These are phyloP conservation scores for Wickerhamiella galacta DNA, from an alignment of 805 yeast species.

Conservation along the genomic window DNA sequence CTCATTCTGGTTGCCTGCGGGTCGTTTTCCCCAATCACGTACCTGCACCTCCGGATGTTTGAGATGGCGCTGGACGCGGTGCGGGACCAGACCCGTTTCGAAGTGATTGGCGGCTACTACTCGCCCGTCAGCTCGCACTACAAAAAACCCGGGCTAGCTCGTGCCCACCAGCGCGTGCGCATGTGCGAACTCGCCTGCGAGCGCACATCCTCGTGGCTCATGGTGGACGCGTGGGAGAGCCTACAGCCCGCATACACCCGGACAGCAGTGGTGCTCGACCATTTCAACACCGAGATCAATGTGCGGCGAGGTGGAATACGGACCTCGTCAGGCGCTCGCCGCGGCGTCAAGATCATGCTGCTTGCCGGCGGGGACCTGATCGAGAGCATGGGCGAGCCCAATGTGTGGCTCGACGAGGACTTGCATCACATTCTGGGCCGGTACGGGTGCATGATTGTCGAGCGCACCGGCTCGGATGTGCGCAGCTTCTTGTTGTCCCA, in stretches of 20 bases:
- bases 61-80: constrained; percentile 96
- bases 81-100: constrained; percentile 80
- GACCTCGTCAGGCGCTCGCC: constrained; percentile 27
- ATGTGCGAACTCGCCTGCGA: constrained; percentile 99
- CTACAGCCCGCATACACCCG: constrained; percentile 80
- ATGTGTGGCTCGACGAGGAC: constrained; percentile 96
- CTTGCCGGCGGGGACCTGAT: constrained; percentile 96
- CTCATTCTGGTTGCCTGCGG: constrained; percentile 95
- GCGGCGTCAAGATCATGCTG: constrained; percentile 88
- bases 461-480: constrained; percentile 92
- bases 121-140: constrained; percentile 86
- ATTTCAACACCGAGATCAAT: constrained; percentile 88
- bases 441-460: constrained; percentile 92
- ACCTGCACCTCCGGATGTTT: constrained; percentile 88
- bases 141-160: constrained; percentile 83
- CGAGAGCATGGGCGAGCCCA: constrained; percentile 99
- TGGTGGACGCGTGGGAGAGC: constrained; percentile 99
- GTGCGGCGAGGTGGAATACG: constrained; percentile 74
- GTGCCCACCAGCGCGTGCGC: constrained; percentile 75
- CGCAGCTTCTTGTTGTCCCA: constrained; percentile 81
- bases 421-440: constrained; percentile 88
- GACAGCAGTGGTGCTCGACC: constrained; percentile 90
- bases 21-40: constrained; percentile 89
- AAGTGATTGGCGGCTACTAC: constrained; percentile 91
- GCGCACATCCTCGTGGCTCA: constrained; percentile 88